phyloP scores from a whole-genome alignment of 2,329 filamentous ascomycete species.

The Davidsoniella neocaledoniae region DNA sequence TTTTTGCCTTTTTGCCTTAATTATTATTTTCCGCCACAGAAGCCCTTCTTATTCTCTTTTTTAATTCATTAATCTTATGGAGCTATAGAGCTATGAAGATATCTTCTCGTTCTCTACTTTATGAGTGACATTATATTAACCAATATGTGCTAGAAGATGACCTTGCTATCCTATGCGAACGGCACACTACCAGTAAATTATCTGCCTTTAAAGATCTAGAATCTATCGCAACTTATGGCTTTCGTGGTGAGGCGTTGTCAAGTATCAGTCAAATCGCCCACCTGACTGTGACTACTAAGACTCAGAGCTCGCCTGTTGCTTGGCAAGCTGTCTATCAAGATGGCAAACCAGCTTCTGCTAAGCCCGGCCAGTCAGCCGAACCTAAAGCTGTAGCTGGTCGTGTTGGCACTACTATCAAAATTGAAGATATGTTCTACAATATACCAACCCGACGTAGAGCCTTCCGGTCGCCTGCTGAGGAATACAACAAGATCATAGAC shows the following conservation, averaged over 20 bases:
- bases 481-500: conserved; percentile 96
- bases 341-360: conserved; percentile 64
- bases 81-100: background rate
- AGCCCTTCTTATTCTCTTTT: too few relatives aligned
- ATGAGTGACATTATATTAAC: conserved; percentile 14
- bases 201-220: conserved; percentile 83
- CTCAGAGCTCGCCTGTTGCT: conserved; percentile 69
- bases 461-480: conserved; percentile 81
- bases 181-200: conserved; percentile 93
- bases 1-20: background rate
- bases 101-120: too few relatives aligned
- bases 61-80: background rate
- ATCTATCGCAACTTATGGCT: conserved; percentile 90
- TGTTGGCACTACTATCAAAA: conserved; percentile 83
- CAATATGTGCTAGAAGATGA: conserved; percentile 53
- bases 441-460: conserved; percentile 74
- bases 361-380: conserved; percentile 72
- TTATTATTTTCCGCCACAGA: too few relatives aligned
- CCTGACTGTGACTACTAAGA: conserved; percentile 86
- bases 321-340: conserved; percentile 81
- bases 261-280: conserved; percentile 99
- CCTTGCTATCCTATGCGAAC: conserved; percentile 76
- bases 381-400: conserved; percentile 79
- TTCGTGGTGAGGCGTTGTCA: conserved; percentile 85
- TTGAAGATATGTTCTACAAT: conserved; percentile 96